Evolutionary conservation across 805 yeast species (phyloP).

Genomic region (Candida stauntonica): DNA sequence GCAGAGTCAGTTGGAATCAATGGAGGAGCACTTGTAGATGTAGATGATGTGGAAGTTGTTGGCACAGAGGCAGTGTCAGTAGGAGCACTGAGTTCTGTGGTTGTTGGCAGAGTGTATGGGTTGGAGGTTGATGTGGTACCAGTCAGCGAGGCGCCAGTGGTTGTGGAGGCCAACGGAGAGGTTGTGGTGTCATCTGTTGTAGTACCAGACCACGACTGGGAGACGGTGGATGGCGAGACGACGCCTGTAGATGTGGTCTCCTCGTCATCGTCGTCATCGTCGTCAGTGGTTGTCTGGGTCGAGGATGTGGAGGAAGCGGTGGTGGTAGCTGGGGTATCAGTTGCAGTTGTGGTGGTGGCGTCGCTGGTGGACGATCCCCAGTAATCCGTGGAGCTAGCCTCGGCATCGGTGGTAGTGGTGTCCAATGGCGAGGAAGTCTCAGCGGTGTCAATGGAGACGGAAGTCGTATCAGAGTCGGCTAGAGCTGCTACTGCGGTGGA

Average conservation of each 20-base stretch:
- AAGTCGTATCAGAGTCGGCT: too few relatives aligned
- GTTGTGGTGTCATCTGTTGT: background rate
- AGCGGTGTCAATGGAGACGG: background rate
- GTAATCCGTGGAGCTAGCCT: background rate
- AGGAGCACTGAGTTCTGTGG: constrained; percentile 9
- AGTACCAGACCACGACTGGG: constrained; percentile 2
- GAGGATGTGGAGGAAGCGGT: constrained; percentile 2
- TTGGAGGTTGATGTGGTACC: constrained; percentile 4
- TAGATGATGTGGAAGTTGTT: background rate
- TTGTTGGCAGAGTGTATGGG: constrained; percentile 10
- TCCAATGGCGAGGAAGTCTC: background rate
- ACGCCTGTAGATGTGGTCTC: constrained; percentile 1
- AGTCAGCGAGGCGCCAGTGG: background rate
- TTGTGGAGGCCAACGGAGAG: background rate
- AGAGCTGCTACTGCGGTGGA: too few relatives aligned
- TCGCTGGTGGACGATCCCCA: background rate
- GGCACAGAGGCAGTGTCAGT: constrained; percentile 2
- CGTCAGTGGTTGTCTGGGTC: background rate
- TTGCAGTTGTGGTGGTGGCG: background rate
- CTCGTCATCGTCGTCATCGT: constrained; percentile 4
- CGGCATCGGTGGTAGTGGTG: background rate
- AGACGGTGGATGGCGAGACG: constrained; percentile 5
- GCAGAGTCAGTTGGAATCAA: background rate
- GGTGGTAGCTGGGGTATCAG: constrained; percentile 1
- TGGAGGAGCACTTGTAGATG: background rate